Percentiles rank a stretch among this genome's conserved stretches.
Evolutionary conservation across 164 flowering plant species (phyloP).

Genomic region (Vitis riparia): DNA sequence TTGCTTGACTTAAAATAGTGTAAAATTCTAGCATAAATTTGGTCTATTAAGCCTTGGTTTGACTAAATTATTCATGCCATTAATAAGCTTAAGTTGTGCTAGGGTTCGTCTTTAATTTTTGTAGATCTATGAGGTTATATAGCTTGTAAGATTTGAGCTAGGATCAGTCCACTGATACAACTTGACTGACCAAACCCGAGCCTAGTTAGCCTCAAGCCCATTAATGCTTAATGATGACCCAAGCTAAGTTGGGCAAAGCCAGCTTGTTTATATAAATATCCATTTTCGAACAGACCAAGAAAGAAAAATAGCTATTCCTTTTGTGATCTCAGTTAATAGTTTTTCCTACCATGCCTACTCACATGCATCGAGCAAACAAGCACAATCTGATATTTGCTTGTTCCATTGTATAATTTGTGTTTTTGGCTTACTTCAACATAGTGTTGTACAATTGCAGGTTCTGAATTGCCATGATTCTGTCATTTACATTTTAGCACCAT

Average conservation of each 20-base stretch:
- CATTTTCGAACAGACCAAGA: too few relatives aligned
- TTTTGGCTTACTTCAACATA: not conserved
- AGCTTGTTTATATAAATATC: too few relatives aligned
- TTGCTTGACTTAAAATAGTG: not conserved
- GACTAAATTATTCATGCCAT: not conserved
- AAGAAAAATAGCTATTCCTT: too few relatives aligned
- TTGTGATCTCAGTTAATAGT: not conserved
- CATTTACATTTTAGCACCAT: slow-evolving; percentile 87
- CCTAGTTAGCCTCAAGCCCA: not conserved
- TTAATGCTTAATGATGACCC: too few relatives aligned
- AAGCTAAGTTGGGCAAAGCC: not conserved
- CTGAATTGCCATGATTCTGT: slow-evolving; percentile 92
- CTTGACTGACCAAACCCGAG: not conserved
- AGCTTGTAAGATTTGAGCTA: not conserved
- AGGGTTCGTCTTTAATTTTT: not conserved
- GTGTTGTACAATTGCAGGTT: slow-evolving; percentile 48
- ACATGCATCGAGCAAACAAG: not conserved
- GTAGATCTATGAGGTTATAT: not conserved
- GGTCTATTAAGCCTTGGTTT: not conserved
- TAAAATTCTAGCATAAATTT: not conserved
- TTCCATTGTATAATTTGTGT: not conserved
- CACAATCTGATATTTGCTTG: not conserved
- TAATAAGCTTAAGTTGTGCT: not conserved
- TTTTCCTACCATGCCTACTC: not conserved
- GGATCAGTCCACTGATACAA: not conserved